Evolutionary conservation across 305 asterid species (phyloP).

Genomic region (Coffea humblotiana): DNA sequence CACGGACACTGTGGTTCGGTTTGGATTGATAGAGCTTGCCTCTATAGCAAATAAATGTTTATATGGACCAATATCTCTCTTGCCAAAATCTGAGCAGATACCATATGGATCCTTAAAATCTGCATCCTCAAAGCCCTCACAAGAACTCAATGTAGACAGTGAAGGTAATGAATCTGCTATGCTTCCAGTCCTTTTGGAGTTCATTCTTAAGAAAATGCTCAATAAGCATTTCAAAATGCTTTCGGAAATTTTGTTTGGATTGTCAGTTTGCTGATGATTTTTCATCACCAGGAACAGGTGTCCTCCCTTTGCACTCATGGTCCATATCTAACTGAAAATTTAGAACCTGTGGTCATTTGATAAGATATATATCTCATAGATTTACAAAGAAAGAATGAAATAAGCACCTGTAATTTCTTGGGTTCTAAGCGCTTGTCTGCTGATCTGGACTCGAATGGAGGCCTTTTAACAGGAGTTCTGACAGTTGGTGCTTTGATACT

Average conservation of each 20-base stretch:
- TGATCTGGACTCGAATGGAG: conserved; percentile 34
- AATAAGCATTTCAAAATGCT: conserved; percentile 62
- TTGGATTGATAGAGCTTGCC: conserved; percentile 54
- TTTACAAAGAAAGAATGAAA: conserved; percentile 4
- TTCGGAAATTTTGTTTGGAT: conserved; percentile 69
- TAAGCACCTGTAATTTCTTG: conserved; percentile 46
- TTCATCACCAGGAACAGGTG: conserved; percentile 27
- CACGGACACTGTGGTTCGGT: conserved; percentile 53
- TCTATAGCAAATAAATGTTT: conserved; percentile 56
- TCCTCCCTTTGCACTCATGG: conserved; percentile 35
- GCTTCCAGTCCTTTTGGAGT: conserved; percentile 44
- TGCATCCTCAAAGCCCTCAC: conserved; percentile 18
- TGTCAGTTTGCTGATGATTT: conserved; percentile 31
- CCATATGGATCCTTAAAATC: conserved; percentile 61
- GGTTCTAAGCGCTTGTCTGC: conserved; percentile 44
- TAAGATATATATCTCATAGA: conserved; percentile 4
- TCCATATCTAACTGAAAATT: conserved; percentile 43
- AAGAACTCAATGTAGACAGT: conserved; percentile 31
- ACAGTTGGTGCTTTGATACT: conserved; percentile 30
- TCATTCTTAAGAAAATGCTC: conserved; percentile 61
- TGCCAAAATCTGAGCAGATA: conserved; percentile 47
- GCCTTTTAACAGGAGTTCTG: conserved; percentile 46
- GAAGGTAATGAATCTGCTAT: conserved; percentile 45
- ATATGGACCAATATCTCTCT: conserved; percentile 69
- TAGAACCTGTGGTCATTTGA: conserved; percentile 8